Base-by-base conservation (phyloP, 441 rosid genomes). In the Adansonia rubrostipa region DNA sequence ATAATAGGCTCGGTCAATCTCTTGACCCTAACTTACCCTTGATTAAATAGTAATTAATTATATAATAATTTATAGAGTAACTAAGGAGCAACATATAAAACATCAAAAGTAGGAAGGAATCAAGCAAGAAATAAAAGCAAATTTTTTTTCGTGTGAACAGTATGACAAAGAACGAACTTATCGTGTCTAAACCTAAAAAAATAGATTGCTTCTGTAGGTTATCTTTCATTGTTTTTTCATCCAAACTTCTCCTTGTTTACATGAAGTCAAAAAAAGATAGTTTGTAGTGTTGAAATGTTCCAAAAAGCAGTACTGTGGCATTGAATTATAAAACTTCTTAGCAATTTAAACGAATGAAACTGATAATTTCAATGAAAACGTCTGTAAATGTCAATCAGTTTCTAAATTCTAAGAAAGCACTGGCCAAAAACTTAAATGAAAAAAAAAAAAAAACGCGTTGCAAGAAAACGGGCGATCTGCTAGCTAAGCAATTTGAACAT, bases 1-100 rank as follows among this genome's bases (percentile, higher is more conserved):
- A 76, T 61, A 48, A 24, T 24, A 47, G 69, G 28, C 73, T 78
- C 9, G 60, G 82, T 83, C 87, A 78, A 80, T 81, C 50, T 15
- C 44, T 67, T 76, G 13, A 48, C 66, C 64, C 76, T 76, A 58
- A 73, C 79, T 76, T 78, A 54, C 78, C 82, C 74, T 33, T 5
- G 6, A 63, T 58, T 63, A 58, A 50, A 15, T 20, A 45, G 6
- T 70, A 68, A 14, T n/a, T 19, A 9, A 8, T 60, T 74, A 24
- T 7, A 62, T 24, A 58, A 51, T 45, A 51, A 51, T 47, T 9
- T 10, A 54, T 6, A 28, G 9, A 36, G 7, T 71, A 45, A 60
- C 6, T 13, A 42, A 60, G 64, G 28, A 61, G 11, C 28, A 44
- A n/a, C 33, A 19, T 22, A 33, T 36, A 24, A 54, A 54, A 50